Evolutionary conservation across 2,329 filamentous ascomycete genomes (phyloP).

Genomic region (Claviceps monticola): DNA sequence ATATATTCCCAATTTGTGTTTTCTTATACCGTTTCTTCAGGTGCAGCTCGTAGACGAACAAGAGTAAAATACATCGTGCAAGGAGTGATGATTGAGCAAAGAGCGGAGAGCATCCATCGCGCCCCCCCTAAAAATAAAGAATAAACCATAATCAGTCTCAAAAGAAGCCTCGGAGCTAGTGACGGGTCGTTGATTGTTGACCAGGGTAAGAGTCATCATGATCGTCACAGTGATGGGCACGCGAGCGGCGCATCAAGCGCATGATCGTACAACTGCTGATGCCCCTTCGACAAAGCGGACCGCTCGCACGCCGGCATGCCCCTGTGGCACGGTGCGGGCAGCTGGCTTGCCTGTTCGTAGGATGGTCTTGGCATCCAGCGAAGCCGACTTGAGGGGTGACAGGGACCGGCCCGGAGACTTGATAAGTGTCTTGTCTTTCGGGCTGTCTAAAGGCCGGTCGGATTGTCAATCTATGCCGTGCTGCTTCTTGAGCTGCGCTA

Average conservation of each 20-base stretch:
- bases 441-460: conserved; percentile 51
- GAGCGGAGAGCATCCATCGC: neutral
- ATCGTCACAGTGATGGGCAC: neutral
- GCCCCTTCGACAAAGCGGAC: conserved; percentile 29
- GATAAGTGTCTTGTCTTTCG: conserved; percentile 27
- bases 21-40: neutral
- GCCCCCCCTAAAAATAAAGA: neutral
- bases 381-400: conserved; percentile 27
- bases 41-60: neutral
- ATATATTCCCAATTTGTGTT: neutral
- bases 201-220: neutral
- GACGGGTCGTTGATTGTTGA: neutral
- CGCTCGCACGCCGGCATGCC: conserved; percentile 24
- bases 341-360: conserved; percentile 28
- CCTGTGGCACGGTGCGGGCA: conserved; percentile 20
- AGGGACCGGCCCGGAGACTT: conserved; percentile 50
- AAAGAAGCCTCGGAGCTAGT: neutral
- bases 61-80: conserved; percentile 3
- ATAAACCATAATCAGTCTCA: neutral
- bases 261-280: conserved; percentile 23
- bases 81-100: conserved; percentile 1
- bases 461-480: conserved; percentile 96
- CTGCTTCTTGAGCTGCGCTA: conserved; percentile 96
- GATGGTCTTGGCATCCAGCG: conserved; percentile 29
- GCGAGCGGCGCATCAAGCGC: conserved; percentile 20